A percentile compares a stretch with the other conserved stretches of the same genome.
phyloP scores from a whole-genome alignment of 768 basidiomycete species.

The Calocera viscosa region DNA sequence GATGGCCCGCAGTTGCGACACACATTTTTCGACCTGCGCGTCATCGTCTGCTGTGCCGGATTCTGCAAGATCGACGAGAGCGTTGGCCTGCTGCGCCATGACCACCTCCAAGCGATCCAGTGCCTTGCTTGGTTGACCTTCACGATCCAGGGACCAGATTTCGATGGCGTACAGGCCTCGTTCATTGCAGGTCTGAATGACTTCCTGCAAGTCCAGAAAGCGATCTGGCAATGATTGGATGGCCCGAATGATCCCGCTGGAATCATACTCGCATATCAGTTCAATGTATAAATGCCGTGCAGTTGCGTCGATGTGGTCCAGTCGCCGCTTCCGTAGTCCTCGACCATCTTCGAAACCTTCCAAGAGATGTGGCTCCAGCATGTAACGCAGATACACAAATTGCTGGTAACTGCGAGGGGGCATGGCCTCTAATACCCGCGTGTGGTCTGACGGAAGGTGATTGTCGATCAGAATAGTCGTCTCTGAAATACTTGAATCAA shows the following conservation, averaged over 20 bases:
- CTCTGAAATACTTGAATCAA: constrained; percentile 45
- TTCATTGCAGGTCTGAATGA: constrained; percentile 53
- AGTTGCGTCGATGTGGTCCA: constrained; percentile 15
- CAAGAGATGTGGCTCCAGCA: constrained; percentile 45
- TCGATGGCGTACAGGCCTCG: constrained; percentile 59
- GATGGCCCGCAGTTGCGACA: constrained; percentile 46
- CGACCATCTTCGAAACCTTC: constrained; percentile 23
- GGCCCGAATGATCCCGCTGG: constrained; percentile 47
- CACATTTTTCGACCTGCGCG: constrained; percentile 25
- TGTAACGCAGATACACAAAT: constrained; percentile 62
- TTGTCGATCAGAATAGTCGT: constrained; percentile 66
- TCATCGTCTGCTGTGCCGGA: constrained; percentile 12
- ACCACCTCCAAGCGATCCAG: constrained; percentile 47
- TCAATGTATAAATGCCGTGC: constrained; percentile 54
- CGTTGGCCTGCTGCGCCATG: constrained; percentile 18
- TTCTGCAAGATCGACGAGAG: constrained; percentile 15
- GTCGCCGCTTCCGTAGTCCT: constrained; percentile 12
- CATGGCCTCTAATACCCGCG: constrained; percentile 37
- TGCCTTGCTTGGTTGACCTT: constrained; percentile 50
- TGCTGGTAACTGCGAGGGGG: constrained; percentile 39
- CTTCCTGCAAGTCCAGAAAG: constrained; percentile 43
- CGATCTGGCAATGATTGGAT: constrained; percentile 44
- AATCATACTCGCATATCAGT: constrained; percentile 61
- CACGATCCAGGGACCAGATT: constrained; percentile 63
- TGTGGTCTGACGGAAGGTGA: constrained; percentile 54